phyloP scores from a whole-genome alignment of 1,284 basidiomycete species.

The Cutaneotrichosporon mucoides region DNA sequence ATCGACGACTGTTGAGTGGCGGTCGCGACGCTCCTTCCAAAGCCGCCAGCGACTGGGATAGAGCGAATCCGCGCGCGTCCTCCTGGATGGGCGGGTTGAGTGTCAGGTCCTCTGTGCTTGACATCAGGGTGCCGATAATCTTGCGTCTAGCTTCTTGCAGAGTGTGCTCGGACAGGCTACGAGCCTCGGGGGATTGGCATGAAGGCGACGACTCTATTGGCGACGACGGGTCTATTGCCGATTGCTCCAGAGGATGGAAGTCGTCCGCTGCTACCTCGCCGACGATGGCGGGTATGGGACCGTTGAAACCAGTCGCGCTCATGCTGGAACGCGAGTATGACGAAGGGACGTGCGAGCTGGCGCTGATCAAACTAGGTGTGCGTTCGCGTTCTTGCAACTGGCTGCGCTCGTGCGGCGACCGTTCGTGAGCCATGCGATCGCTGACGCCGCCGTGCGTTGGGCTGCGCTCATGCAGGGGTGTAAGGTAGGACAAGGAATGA shows the following conservation, averaged over 20 bases:
- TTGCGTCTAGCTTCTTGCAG: conserved; percentile 41
- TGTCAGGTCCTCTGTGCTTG: conserved; percentile 29
- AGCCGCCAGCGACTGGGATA: conserved; percentile 36
- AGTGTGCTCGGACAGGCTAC: conserved; percentile 36
- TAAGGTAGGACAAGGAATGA: conserved; percentile 12
- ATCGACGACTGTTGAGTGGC: conserved; percentile 3
- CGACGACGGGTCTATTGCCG: conserved; percentile 18
- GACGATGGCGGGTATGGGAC: conserved; percentile 25
- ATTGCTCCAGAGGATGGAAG: conserved; percentile 8
- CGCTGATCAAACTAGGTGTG: conserved; percentile 42
- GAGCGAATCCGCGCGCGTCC: conserved; percentile 27
- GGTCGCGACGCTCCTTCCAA: conserved; percentile 27
- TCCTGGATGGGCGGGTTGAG: conserved; percentile 10
- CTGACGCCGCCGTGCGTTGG: conserved; percentile 33
- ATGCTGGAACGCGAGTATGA: conserved; percentile 38
- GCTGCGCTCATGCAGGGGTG: conserved; percentile 31
- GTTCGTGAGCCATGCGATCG: not conserved
- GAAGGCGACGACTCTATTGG: not conserved
- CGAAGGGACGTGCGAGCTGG: conserved; percentile 33
- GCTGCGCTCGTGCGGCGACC: not conserved
- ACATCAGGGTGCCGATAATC: conserved; percentile 36
- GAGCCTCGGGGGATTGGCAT: conserved; percentile 10
- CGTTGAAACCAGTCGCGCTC: conserved; percentile 10
- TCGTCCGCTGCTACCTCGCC: conserved; percentile 22
- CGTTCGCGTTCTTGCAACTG: conserved; percentile 32